Base-by-base conservation (phyloP, 345 rosid species). In the Euphorbia tirucalli region DNA sequence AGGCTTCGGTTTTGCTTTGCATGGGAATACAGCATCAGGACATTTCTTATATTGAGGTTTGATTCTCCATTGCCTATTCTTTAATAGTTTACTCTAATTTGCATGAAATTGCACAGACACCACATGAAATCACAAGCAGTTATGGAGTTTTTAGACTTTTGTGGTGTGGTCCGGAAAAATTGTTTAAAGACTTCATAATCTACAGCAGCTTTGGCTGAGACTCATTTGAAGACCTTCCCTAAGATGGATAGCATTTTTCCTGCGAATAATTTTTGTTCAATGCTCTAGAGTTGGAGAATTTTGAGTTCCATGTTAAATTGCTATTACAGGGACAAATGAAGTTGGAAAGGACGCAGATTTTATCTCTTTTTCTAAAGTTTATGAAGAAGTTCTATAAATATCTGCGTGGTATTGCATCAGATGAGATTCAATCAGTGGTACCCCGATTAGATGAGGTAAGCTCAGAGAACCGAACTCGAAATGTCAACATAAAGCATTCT, bases 401-500 rank as follows among this genome's bases (percentile, higher is more conserved):
- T 74, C 68, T 96, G 55, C 66, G 85, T 30, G 80, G 84, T 59
- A 69, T 88, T 71, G 91, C 92, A 69, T 80, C 93, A 3, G 75
- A 87, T 37, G 93, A 93, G 83, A 79, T 85, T 32, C 83, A 80
- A 56, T 75, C 90, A 21, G 84, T 88, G 59, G 72, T 85, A 58
- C 94, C 96, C 64, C 87, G 89, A 75, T 70, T 90, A 61, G 90
- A 86, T 83, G 97, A 92, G 78, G 99, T 95, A 79, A 87, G 89
- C 75, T 69, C 46, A 32, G 19, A 13, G 43, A 55, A 50, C 19
- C 16, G 46, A 10, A 65, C 50, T 21, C 19, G 8, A 11, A 28
- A 24, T 43, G n/a, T 39, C 44, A 35, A 43, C 21, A n/a, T 43
- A 19, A 65, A 27, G 15, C 16, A 30, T 30, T 13, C 39, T 11